These are phyloP conservation scores for Deinandra increscens DNA, from an alignment of 129 eudicot genomes.

Conservation along the genomic window DNA sequence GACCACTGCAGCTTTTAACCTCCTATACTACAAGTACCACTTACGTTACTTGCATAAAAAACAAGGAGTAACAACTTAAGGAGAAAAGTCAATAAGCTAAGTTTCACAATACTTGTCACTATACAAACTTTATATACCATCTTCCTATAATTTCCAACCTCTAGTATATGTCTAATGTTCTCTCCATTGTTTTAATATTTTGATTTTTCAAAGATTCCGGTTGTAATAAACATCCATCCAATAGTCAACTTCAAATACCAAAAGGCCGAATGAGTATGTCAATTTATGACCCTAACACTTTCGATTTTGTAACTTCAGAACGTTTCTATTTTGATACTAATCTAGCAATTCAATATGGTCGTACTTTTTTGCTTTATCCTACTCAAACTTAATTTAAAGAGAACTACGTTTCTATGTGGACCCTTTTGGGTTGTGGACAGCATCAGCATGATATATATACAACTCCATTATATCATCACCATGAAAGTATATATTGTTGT, in stretches of 20 bases:
- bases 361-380: slow-evolving; percentile 11
- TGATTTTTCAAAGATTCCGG: background rate
- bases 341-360: background rate
- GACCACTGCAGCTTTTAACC: slow-evolving; percentile 3
- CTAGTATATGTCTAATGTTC: background rate
- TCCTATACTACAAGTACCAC: slow-evolving; percentile 8
- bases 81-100: background rate
- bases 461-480: background rate
- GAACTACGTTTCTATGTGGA: background rate
- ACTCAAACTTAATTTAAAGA: slow-evolving; percentile 11
- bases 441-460: background rate
- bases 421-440: slow-evolving; percentile 6
- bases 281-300: background rate
- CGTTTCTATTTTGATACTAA: background rate
- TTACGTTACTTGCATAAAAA: background rate
- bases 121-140: background rate
- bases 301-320: background rate
- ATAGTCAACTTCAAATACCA: background rate
- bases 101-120: slow-evolving; percentile 2
- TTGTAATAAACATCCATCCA: background rate
- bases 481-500: background rate
- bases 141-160: slow-evolving; percentile 1
- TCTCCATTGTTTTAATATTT: background rate
- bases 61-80: background rate
- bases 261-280: background rate